Conservation (phyloP, 768 basidiomycete species). For the Suillus tomentosus region DNA sequence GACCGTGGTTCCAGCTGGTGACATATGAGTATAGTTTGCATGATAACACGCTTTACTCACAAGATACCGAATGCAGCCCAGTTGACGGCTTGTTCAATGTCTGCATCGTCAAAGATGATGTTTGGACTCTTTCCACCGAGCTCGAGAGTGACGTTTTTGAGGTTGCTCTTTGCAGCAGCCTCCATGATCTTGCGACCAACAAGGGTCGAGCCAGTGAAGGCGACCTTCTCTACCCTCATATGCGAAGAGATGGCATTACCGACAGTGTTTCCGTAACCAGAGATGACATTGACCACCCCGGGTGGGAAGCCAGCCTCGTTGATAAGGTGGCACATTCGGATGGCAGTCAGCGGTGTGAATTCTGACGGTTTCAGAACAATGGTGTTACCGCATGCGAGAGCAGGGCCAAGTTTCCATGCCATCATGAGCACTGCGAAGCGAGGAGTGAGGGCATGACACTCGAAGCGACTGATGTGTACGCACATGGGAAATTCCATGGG, state of each 20-base stretch:
- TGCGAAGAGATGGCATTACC: constrained; percentile 68
- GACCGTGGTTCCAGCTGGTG: too few relatives aligned
- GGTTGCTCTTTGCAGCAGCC: too few relatives aligned
- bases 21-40: too few relatives aligned
- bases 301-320: constrained; percentile 68
- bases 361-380: constrained; percentile 76
- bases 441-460: not conserved
- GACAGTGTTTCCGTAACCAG: constrained; percentile 64
- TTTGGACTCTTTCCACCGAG: too few relatives aligned
- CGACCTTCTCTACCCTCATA: constrained; percentile 21
- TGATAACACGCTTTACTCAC: too few relatives aligned
- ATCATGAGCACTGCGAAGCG: constrained; percentile 48
- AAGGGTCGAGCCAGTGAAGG: too few relatives aligned
- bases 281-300: constrained; percentile 71
- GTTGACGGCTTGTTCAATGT: too few relatives aligned
- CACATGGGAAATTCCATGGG: constrained; percentile 57
- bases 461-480: not conserved
- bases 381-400: constrained; percentile 70
- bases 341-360: constrained; percentile 63
- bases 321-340: constrained; percentile 50
- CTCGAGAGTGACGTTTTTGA: too few relatives aligned
- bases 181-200: too few relatives aligned
- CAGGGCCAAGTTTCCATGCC: constrained; percentile 70
- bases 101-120: too few relatives aligned
- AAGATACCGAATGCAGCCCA: too few relatives aligned